phyloP scores from a whole-genome alignment of 2,329 filamentous ascomycete genomes.

The Epichloe glyceriae region DNA sequence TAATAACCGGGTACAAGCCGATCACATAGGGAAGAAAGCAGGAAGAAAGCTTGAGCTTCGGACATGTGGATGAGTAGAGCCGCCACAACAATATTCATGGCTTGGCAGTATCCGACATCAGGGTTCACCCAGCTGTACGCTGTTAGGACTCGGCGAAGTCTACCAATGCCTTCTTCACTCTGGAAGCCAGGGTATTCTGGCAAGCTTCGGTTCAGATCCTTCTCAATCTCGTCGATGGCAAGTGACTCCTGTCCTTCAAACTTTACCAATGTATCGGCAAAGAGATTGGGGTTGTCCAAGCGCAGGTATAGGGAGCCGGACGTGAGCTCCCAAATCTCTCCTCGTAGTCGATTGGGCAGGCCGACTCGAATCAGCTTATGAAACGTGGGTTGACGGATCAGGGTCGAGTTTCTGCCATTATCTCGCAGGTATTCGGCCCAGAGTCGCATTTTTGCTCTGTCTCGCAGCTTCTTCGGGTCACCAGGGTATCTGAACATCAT shows the following conservation, averaged over 20 bases:
- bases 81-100: slow-evolving; percentile 98
- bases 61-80: slow-evolving; percentile 99
- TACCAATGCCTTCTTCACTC: slow-evolving; percentile 84
- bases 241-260: slow-evolving; percentile 78
- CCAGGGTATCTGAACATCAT: slow-evolving; percentile 91
- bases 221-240: slow-evolving; percentile 97
- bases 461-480: slow-evolving; percentile 83
- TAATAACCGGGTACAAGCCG: slow-evolving; percentile 92
- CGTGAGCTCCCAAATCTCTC: slow-evolving; percentile 91
- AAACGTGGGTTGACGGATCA: slow-evolving; percentile 92
- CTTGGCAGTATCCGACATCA: slow-evolving; percentile 95
- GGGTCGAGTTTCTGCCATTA: slow-evolving; percentile 82
- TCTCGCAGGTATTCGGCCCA: slow-evolving; percentile 96
- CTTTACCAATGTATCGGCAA: slow-evolving; percentile 70
- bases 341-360: slow-evolving; percentile 79
- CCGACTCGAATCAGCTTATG: slow-evolving; percentile 95
- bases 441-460: slow-evolving; percentile 91
- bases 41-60: slow-evolving; percentile 87
- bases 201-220: slow-evolving; percentile 89
- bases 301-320: slow-evolving; percentile 84
- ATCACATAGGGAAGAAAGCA: slow-evolving; percentile 84
- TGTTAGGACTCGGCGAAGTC: slow-evolving; percentile 79
- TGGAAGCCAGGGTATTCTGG: slow-evolving; percentile 97
- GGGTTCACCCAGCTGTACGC: slow-evolving; percentile 96
- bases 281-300: slow-evolving; percentile 73